Evolutionary conservation across 805 yeast species (phyloP).

Genomic region (Pichia sporocuriosa): DNA sequence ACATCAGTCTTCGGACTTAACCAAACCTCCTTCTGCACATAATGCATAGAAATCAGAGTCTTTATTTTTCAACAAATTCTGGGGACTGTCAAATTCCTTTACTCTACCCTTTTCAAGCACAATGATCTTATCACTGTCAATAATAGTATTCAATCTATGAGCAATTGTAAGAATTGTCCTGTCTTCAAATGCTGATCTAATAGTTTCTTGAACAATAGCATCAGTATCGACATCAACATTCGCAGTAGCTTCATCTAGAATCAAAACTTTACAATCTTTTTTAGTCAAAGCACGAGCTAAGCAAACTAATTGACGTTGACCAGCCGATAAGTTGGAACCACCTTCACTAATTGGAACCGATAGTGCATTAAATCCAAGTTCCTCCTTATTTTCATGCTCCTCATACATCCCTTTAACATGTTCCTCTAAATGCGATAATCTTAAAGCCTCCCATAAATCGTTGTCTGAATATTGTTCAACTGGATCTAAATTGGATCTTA

Average conservation of each 20-base stretch:
- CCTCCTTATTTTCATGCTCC: constrained; percentile 37
- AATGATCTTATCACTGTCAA: constrained; percentile 72
- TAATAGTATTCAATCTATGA: constrained; percentile 74
- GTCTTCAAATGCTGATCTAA: constrained; percentile 64
- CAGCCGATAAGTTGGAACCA: constrained; percentile 70
- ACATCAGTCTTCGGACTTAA: constrained; percentile 16
- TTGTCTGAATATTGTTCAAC: constrained; percentile 59
- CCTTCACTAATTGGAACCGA: constrained; percentile 27
- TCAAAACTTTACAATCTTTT: constrained; percentile 49
- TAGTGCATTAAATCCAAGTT: constrained; percentile 25
- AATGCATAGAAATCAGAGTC: constrained; percentile 72
- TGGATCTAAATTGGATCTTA: constrained; percentile 86
- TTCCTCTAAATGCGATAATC: constrained; percentile 66
- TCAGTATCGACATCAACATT: constrained; percentile 87
- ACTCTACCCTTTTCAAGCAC: constrained; percentile 72
- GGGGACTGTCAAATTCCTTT: constrained; percentile 71
- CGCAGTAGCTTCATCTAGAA: constrained; percentile 83
- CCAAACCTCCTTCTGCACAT: constrained; percentile 70
- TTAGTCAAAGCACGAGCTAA: constrained; percentile 70
- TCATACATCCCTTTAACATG: constrained; percentile 52
- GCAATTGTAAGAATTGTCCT: constrained; percentile 81
- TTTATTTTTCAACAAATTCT: constrained; percentile 53
- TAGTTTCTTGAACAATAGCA: constrained; percentile 68
- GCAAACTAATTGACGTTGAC: constrained; percentile 84
- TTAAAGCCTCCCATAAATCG: constrained; percentile 77